Evolutionary conservation across 352 stramenopile genomes (phyloP), one percentile per base, ranked within the genome.

Genomic region (Phytophthora sp.): DNA sequence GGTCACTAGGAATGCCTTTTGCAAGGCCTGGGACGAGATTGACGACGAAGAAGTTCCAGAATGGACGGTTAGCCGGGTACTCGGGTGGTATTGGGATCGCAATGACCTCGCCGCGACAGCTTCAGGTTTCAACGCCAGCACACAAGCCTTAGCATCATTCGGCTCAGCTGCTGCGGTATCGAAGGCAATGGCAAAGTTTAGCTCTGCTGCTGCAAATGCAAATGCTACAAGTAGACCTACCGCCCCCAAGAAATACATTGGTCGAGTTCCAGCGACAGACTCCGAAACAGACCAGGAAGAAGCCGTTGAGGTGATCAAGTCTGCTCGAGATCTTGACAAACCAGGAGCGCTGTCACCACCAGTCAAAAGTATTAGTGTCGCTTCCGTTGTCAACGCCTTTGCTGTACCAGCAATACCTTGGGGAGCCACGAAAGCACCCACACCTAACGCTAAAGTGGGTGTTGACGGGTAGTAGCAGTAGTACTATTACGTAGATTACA

Each of bases 51-150:
- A 88, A 37, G 62, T 87, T 3, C 66, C 69, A 0, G 51, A 72
- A 1, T 73, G 63, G 48, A 82, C 72, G 2, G 76, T 79, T 44
- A 63, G 70, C 5, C 69, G 65, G 0, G 74, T 91, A 5, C 35
- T 79, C 4, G 50, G 59, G 17, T 91, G 82, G 82, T 91, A 91
- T 54, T 91, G 82, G 82, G 77, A 87, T 18, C 51, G 39, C 18
- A 23, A 53, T 11, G 44, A 51, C n/a, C n/a, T 57, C 20, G n/a
- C 45, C 7, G 37, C 62, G 8, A 62, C 39, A 31, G 20, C 43
- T 54, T 65, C 64, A 0, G 64, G 58, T 11, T 64, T 73, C 32
- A 51, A 42, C 5, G 63, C 62, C 34, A 48, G 44, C 15, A 53
- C 37, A 5, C 51, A 69, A 65, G 64, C 64, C 10, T 48, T 73